A percentile compares a stretch with the other conserved stretches of the same genome.
phyloP scores from a whole-genome alignment of 768 basidiomycete species.

The Solioccasus polychromus region DNA sequence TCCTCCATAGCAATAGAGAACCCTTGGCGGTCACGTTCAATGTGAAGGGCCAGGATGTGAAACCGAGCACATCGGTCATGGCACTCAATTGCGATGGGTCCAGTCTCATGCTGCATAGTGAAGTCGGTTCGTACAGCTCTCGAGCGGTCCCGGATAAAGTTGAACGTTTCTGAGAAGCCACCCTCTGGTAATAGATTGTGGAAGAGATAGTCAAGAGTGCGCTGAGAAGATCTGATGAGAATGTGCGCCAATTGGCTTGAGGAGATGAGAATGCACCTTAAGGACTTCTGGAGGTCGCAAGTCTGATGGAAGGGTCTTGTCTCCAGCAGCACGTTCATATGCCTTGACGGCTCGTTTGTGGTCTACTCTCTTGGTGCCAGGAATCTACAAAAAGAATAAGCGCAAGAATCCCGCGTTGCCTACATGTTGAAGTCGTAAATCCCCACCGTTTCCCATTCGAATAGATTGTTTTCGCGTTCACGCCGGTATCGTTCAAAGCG shows the following conservation, averaged over 20 bases:
- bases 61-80: conserved; percentile 93
- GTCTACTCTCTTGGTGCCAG: conserved; percentile 82
- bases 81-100: conserved; percentile 76
- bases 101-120: conserved; percentile 85
- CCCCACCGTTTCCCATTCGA: conserved; percentile 80
- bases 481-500: conserved; percentile 89
- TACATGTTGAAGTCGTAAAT: conserved; percentile 1
- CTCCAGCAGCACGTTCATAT: conserved; percentile 92
- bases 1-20: conserved; percentile 75
- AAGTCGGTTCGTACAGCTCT: conserved; percentile 91
- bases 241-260: background rate
- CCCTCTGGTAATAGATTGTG: conserved; percentile 69
- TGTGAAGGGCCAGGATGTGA: conserved; percentile 82
- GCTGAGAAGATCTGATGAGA: conserved; percentile 38
- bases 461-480: conserved; percentile 85
- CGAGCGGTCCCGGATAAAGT: conserved; percentile 90
- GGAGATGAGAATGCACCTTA: conserved; percentile 45
- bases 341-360: conserved; percentile 88
- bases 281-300: conserved; percentile 84
- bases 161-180: conserved; percentile 68
- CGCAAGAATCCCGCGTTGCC: conserved; percentile 6
- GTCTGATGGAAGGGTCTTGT: conserved; percentile 89
- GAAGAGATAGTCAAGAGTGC: conserved; percentile 91
- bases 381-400: conserved; percentile 55
- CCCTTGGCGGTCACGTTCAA: conserved; percentile 49